Evolutionary conservation across 2,329 filamentous ascomycete genomes (phyloP).

Genomic region (Rugonectria rugulosa): DNA sequence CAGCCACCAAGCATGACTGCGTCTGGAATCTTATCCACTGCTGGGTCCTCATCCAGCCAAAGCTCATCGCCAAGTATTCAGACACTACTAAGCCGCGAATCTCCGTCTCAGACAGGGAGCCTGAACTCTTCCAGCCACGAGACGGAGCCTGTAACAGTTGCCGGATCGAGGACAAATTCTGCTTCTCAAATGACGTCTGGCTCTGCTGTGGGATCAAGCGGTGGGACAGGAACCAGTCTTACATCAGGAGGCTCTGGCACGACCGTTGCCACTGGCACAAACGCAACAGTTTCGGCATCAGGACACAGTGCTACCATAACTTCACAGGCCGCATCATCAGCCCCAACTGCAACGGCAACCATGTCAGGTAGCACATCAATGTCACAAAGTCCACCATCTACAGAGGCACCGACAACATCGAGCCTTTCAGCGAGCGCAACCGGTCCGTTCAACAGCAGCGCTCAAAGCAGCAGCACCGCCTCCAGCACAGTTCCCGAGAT

Average conservation of each 20-base stretch:
- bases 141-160: background rate
- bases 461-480: slow-evolving; percentile 21
- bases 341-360: background rate
- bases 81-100: background rate
- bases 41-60: background rate
- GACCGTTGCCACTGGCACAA: background rate
- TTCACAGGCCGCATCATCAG: background rate
- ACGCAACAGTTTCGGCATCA: background rate
- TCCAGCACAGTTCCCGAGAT: slow-evolving; percentile 24
- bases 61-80: background rate
- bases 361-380: background rate
- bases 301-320: background rate
- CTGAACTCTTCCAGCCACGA: background rate
- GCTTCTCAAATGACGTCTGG: background rate
- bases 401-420: background rate
- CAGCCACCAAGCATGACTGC: background rate
- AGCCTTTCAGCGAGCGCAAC: slow-evolving; percentile 4
- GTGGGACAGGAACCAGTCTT: background rate
- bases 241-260: background rate
- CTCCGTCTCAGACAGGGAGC: background rate
- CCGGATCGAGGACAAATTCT: background rate
- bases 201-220: background rate
- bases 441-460: slow-evolving; percentile 7
- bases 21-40: background rate
- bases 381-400: background rate